Evolutionary conservation across 495 filamentous ascomycete genomes (phyloP).

Genomic region (Articulospora tetracladia): DNA sequence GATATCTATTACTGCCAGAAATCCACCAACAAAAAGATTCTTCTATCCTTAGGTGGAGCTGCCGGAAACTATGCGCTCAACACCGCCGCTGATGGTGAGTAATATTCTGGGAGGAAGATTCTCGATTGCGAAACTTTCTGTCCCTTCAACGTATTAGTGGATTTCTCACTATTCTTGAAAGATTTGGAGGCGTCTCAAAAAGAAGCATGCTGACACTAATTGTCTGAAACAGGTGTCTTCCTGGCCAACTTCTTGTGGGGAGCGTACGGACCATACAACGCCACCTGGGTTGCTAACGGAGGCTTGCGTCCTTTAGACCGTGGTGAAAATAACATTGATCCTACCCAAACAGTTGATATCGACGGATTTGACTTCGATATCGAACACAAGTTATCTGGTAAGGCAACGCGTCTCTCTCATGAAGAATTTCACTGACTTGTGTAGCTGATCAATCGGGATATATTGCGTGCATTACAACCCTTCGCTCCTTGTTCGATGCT

Average conservation of each 20-base stretch:
- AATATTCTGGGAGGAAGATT: too few species aligned
- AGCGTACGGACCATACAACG: constrained; percentile 52
- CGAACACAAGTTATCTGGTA: constrained; percentile 34
- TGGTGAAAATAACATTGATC: constrained; percentile 28
- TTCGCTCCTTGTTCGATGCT: constrained; percentile 43
- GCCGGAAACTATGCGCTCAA: constrained; percentile 26
- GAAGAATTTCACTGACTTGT: constrained; percentile 4
- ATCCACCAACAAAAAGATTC: constrained; percentile 54
- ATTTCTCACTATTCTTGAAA: too few species aligned
- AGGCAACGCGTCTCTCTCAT: constrained; percentile 40
- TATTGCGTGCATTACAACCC: constrained; percentile 37
- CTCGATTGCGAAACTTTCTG: too few species aligned
- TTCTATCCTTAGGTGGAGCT: constrained; percentile 61
- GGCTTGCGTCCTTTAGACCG: constrained; percentile 39
- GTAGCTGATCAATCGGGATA: constrained; percentile 34
- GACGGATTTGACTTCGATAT: constrained; percentile 63
- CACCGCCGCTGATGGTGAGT: constrained; percentile 42
- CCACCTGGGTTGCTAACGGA: constrained; percentile 30
- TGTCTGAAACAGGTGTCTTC: too few species aligned
- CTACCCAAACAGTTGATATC: constrained; percentile 42
- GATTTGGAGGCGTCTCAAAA: too few species aligned
- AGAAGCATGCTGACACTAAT: too few species aligned
- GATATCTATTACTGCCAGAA: constrained; percentile 49
- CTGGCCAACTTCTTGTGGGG: constrained; percentile 63
- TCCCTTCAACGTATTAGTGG: too few species aligned